phyloP scores from a whole-genome alignment of 768 basidiomycete species.

The Rhizopogon vinicolor region DNA sequence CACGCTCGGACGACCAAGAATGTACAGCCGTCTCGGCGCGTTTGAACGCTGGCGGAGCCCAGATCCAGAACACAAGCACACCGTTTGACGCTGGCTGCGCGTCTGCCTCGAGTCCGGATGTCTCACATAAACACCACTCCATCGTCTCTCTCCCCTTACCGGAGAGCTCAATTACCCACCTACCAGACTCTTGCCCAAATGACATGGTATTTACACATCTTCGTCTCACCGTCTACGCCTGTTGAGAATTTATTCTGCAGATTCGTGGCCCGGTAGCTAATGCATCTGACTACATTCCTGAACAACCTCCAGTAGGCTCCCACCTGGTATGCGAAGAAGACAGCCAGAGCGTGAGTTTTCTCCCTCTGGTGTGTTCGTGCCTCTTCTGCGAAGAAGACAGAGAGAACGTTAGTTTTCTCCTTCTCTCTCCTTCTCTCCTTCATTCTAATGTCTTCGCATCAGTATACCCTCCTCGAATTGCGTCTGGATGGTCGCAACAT shows the following conservation, averaged over 20 bases:
- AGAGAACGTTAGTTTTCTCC: slow-evolving; percentile 2
- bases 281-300: neutral
- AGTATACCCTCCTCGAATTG: slow-evolving; percentile 14
- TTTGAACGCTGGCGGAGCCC: neutral
- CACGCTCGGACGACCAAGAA: neutral
- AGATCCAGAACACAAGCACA: neutral
- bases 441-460: neutral
- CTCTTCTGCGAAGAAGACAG: slow-evolving; percentile 3
- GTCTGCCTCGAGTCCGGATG: neutral
- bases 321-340: neutral
- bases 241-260: neutral
- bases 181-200: slow-evolving; percentile 1
- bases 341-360: neutral
- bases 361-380: neutral
- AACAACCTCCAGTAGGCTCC: neutral
- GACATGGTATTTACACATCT: slow-evolving; percentile 1
- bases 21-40: neutral
- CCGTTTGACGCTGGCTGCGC: neutral
- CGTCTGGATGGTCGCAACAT: slow-evolving; percentile 27
- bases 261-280: neutral
- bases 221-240: neutral
- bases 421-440: neutral
- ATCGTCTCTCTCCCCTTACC: neutral
- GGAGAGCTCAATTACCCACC: neutral
- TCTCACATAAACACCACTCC: neutral